These are phyloP conservation scores for Claviceps digitariae DNA, from an alignment of 2,329 filamentous ascomycete species.

Conservation along the genomic window DNA sequence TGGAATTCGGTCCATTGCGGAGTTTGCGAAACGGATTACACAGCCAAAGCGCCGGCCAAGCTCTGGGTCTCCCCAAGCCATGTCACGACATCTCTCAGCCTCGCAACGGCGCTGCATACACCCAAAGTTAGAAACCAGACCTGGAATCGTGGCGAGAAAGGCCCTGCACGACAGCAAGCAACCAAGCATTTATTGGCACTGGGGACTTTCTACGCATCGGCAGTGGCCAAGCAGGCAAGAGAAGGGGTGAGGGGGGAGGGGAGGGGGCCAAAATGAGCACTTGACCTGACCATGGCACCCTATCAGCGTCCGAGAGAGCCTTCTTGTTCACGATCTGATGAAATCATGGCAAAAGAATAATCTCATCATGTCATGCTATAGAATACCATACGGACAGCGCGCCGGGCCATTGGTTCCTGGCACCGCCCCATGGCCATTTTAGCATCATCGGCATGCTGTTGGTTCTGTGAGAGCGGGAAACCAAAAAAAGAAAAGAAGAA, in stretches of 20 bases:
- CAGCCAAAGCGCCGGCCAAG: not conserved
- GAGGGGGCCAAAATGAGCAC: not conserved
- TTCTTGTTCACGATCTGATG: not conserved
- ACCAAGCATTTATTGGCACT: not conserved
- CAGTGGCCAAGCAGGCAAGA: not conserved
- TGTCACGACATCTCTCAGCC: not conserved
- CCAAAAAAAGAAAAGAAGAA: no score
- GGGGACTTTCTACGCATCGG: not conserved
- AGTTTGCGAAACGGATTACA: not conserved
- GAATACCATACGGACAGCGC: not conserved
- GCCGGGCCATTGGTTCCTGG: not conserved
- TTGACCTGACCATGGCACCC: not conserved
- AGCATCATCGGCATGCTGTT: not conserved
- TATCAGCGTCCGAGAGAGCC: not conserved
- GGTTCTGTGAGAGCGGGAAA: not conserved
- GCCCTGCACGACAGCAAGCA: not conserved
- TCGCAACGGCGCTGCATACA: not conserved
- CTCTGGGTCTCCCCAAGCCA: not conserved
- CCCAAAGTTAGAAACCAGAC: not conserved
- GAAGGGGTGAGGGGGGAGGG: no score
- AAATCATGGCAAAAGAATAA: not conserved
- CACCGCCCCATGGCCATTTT: not conserved
- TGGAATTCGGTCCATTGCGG: not conserved
- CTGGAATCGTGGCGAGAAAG: not conserved
- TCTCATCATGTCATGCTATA: not conserved